These are phyloP conservation scores for Avena eriantha DNA, from an alignment of 176 grass and related monocot species.

Conservation along the genomic window DNA sequence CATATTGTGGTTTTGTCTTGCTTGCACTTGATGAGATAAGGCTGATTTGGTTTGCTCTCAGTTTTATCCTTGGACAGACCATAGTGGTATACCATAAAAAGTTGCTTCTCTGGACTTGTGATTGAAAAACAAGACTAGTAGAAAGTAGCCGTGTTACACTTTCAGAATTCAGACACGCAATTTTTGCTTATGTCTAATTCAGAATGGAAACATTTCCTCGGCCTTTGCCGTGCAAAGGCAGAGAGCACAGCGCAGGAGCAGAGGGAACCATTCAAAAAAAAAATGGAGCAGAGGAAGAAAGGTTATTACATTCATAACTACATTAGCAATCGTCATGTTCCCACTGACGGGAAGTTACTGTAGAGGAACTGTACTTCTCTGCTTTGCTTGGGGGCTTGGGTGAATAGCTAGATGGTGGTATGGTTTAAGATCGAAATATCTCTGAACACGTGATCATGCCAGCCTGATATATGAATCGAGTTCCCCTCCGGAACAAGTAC, in stretches of 20 bases:
- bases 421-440: background rate
- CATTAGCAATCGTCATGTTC: too few relatives aligned
- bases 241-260: background rate
- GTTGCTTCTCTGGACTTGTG: background rate
- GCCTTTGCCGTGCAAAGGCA: background rate
- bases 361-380: too few relatives aligned
- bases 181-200: too few relatives aligned
- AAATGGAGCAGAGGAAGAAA: too few relatives aligned
- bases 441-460: background rate
- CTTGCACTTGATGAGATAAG: background rate
- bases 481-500: background rate
- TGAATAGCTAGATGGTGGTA: background rate
- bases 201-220: too few relatives aligned
- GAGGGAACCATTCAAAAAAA: background rate
- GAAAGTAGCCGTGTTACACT: background rate
- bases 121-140: background rate
- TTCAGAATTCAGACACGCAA: background rate
- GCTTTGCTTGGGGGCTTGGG: too few relatives aligned
- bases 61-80: background rate
- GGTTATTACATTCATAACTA: too few relatives aligned
- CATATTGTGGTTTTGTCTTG: constrained; percentile 13
- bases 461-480: background rate
- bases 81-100: background rate
- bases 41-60: background rate
- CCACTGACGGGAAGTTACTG: too few relatives aligned